phyloP scores from a whole-genome alignment of 768 basidiomycete genomes.

The Cystobasidium ongulense region DNA sequence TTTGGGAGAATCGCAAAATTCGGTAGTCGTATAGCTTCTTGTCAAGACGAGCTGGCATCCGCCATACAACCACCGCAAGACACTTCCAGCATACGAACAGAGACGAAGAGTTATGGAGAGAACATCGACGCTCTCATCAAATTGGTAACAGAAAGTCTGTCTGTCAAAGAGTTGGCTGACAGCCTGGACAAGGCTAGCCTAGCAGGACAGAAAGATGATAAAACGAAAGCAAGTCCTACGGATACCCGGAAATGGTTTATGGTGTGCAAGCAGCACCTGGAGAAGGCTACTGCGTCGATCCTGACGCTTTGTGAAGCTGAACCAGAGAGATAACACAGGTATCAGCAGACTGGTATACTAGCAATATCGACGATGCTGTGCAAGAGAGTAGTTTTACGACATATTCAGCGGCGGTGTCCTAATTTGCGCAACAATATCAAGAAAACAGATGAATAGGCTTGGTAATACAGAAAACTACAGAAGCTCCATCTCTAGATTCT shows the following conservation, averaged over 20 bases:
- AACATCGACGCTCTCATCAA: not conserved
- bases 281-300: not conserved
- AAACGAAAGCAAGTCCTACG: no score
- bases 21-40: not conserved
- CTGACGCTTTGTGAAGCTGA: not conserved
- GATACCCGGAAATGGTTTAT: not conserved
- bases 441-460: not conserved
- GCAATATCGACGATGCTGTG: no score
- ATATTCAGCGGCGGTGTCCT: no score
- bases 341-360: no score
- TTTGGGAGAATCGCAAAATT: not conserved
- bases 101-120: not conserved
- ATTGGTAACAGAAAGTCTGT: not conserved
- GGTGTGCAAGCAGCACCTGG: not conserved
- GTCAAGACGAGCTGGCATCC: conserved; percentile 14
- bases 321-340: not conserved
- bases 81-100: not conserved
- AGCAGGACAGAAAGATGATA: not conserved
- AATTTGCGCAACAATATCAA: no score
- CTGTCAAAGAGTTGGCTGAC: not conserved
- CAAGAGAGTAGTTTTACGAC: no score
- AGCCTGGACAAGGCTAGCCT: not conserved
- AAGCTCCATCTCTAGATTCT: conserved; percentile 46
- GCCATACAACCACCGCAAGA: not conserved
- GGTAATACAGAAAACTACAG: not conserved